Conservation (phyloP, 768 basidiomycete genomes). For the Botryobasidium botryosum region DNA sequence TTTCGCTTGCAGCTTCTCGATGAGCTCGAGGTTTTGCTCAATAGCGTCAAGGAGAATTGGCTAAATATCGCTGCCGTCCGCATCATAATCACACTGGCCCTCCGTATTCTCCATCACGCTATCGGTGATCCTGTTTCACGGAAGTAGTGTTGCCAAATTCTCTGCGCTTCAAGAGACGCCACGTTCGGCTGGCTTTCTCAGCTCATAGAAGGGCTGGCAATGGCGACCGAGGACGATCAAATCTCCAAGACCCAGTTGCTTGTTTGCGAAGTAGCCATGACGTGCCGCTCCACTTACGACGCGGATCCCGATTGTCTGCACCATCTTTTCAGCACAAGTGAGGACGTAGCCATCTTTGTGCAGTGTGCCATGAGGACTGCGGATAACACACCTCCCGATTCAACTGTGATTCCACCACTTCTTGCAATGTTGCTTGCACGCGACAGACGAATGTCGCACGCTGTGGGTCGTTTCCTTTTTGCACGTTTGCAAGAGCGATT, state of each 20-base stretch:
- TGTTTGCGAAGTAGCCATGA: slow-evolving; percentile 22
- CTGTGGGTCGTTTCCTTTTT: slow-evolving; percentile 1
- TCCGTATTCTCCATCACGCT: too few species aligned
- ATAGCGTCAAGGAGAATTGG: slow-evolving; percentile 28
- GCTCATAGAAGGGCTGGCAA: slow-evolving; percentile 17
- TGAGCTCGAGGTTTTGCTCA: slow-evolving; percentile 23
- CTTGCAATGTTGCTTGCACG: neutral
- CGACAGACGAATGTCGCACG: slow-evolving; percentile 1
- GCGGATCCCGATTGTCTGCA: neutral
- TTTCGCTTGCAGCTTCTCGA: slow-evolving; percentile 25
- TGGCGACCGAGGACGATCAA: slow-evolving; percentile 2
- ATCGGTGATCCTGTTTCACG: slow-evolving; percentile 16
- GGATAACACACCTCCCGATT: neutral
- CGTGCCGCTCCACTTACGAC: neutral
- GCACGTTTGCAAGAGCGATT: neutral
- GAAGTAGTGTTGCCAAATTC: slow-evolving; percentile 11
- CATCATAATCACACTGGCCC: slow-evolving; percentile 21
- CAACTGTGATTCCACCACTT: neutral
- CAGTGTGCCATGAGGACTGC: slow-evolving; percentile 1
- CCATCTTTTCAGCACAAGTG: neutral
- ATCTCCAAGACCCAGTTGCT: slow-evolving; percentile 13
- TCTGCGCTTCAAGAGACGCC: slow-evolving; percentile 20
- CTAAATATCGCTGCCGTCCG: slow-evolving; percentile 19
- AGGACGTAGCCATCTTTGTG: slow-evolving; percentile 5
- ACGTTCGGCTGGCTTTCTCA: slow-evolving; percentile 24